phyloP scores from a whole-genome alignment of 495 filamentous ascomycete species.

The Penicillium fimorum region DNA sequence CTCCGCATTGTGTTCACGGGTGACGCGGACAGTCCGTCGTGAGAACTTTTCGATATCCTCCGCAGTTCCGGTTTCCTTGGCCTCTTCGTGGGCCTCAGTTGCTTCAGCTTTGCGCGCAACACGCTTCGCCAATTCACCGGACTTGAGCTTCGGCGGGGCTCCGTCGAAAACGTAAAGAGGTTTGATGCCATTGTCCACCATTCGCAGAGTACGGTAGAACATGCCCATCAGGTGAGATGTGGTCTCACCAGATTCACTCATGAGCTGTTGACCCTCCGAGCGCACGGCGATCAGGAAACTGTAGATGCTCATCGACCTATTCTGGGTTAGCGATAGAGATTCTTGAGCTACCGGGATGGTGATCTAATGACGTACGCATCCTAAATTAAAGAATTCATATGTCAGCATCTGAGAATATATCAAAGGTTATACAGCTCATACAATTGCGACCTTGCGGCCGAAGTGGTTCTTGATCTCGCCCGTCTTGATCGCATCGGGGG shows the following conservation, averaged over 20 bases:
- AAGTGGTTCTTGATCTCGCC: constrained; percentile 99
- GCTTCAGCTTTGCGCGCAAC: constrained; percentile 89
- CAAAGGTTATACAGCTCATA: constrained; percentile 34
- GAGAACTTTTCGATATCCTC: constrained; percentile 98
- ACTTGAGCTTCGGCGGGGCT: constrained; percentile 93
- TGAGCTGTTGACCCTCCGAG: constrained; percentile 93
- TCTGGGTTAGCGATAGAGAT: constrained; percentile 19
- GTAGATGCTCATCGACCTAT: constrained; percentile 97
- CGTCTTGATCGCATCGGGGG: constrained; percentile 88
- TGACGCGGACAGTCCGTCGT: constrained; percentile 91
- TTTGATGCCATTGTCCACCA: constrained; percentile 98
- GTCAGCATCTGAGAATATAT: background rate
- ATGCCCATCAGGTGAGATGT: constrained; percentile 98
- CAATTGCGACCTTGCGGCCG: constrained; percentile 94
- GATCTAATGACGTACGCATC: constrained; percentile 70
- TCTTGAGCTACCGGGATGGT: background rate
- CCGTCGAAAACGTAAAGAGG: constrained; percentile 98
- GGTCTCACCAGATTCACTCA: constrained; percentile 88
- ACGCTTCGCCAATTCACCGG: constrained; percentile 90
- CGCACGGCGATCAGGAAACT: constrained; percentile 97
- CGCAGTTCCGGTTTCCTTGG: constrained; percentile 94
- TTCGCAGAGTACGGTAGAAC: constrained; percentile 97
- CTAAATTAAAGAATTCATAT: constrained; percentile 35
- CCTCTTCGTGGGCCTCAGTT: constrained; percentile 82
- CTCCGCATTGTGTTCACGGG: constrained; percentile 90